Conservation (phyloP, 176 grass and related monocot species). For the Oryza glaberrima region DNA sequence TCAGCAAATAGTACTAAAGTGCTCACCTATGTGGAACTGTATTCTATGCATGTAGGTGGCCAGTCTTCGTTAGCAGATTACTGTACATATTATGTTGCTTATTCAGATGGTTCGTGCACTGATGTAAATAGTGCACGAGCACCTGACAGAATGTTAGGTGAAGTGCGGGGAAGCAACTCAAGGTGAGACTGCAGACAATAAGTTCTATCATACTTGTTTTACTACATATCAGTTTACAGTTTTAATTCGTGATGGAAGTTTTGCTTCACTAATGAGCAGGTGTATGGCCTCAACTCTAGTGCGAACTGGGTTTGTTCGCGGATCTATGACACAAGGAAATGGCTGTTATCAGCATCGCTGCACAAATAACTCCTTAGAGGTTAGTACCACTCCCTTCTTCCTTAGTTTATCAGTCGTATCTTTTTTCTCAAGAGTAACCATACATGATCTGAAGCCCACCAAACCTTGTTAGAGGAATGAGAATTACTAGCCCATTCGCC, state of each 20-base stretch:
- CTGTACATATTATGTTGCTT: slow-evolving; percentile 98
- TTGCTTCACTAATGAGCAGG: slow-evolving; percentile 46
- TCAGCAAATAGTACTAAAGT: neutral
- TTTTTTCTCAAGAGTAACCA: neutral
- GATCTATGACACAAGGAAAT: slow-evolving; percentile 98
- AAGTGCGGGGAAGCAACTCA: slow-evolving; percentile 94
- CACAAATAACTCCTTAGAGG: slow-evolving; percentile 82
- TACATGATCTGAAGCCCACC: neutral
- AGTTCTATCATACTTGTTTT: slow-evolving; percentile 13
- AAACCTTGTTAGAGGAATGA: neutral
- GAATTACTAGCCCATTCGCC: neutral
- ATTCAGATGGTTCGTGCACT: slow-evolving; percentile 99
- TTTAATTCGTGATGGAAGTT: slow-evolving; percentile 15
- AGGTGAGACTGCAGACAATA: slow-evolving; percentile 50
- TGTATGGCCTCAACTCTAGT: slow-evolving; percentile 98
- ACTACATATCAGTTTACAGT: neutral
- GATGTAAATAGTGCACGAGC: slow-evolving; percentile 93
- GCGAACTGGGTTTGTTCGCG: slow-evolving; percentile 95
- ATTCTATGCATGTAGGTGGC: slow-evolving; percentile 66
- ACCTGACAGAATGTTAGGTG: slow-evolving; percentile 95
- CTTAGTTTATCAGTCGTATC: slow-evolving; percentile 3
- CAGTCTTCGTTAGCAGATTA: slow-evolving; percentile 99
- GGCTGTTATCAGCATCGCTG: slow-evolving; percentile 99
- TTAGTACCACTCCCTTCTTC: slow-evolving; percentile 35
- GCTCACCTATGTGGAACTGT: neutral